Conservation (phyloP, 306 rosid species). For the Rosa persica region DNA sequence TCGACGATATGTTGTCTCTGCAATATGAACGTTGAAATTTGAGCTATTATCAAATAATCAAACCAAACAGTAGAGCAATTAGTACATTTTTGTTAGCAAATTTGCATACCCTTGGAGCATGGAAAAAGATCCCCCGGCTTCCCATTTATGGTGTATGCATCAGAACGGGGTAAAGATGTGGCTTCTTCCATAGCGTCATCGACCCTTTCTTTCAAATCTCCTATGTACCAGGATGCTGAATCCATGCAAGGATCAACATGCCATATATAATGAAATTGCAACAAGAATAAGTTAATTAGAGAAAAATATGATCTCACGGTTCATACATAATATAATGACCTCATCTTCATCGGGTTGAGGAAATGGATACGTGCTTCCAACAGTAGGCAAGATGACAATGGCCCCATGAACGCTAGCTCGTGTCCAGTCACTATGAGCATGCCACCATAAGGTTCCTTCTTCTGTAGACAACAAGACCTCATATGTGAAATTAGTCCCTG, state of each 20-base stretch:
- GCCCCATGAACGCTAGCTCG: neutral
- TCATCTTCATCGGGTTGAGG: neutral
- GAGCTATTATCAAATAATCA: neutral
- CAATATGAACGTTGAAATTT: neutral
- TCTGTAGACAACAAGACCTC: neutral
- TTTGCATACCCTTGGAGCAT: neutral
- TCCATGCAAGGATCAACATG: neutral
- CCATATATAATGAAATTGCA: neutral
- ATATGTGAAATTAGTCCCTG: neutral
- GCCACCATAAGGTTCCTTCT: neutral
- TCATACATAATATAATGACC: neutral
- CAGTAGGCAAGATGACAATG: conserved; percentile 3
- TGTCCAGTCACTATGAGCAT: neutral
- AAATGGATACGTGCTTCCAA: neutral
- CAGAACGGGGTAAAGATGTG: neutral
- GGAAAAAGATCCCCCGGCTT: neutral
- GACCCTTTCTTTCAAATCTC: neutral
- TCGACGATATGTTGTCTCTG: neutral
- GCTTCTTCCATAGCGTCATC: neutral
- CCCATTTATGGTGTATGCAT: neutral
- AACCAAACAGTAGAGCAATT: neutral
- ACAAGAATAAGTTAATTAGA: neutral
- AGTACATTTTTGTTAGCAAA: neutral
- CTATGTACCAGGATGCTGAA: neutral
- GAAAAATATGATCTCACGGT: neutral